Conservation (phyloP, 2,329 filamentous ascomycete species). For the Aureobasidium leucospermi region DNA sequence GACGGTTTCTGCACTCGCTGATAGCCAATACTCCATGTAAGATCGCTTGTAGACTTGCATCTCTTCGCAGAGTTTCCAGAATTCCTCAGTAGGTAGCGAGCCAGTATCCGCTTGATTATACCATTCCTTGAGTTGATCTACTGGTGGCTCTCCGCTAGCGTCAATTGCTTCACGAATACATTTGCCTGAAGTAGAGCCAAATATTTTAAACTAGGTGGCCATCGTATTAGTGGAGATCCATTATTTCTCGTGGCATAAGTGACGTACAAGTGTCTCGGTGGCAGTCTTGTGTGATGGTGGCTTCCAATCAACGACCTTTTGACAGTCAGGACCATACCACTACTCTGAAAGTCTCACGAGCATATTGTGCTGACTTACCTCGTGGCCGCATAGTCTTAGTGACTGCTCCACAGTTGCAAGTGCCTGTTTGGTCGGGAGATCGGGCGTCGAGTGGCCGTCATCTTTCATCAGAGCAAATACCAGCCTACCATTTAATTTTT, state of each 20-base stretch:
- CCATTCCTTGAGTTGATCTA: conserved; percentile 16
- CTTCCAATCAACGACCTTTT: conserved; percentile 17
- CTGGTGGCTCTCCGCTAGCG: conserved; percentile 19
- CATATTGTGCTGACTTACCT: conserved; percentile 11
- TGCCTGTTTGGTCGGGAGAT: conserved; percentile 15
- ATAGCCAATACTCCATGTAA: conserved; percentile 19
- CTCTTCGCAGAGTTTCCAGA: conserved; percentile 19
- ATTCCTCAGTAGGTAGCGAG: conserved; percentile 13
- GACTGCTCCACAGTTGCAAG: conserved; percentile 14
- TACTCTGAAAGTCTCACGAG: neutral
- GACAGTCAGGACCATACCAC: neutral
- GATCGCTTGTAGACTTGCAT: conserved; percentile 16
- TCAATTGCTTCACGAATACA: conserved; percentile 17
- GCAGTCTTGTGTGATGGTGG: conserved; percentile 19
- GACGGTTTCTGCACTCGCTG: conserved; percentile 7
- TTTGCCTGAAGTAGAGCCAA: conserved; percentile 17
- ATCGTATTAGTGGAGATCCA: neutral
- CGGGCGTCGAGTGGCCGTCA: conserved; percentile 16
- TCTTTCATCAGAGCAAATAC: conserved; percentile 18
- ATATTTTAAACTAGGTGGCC: conserved; percentile 14
- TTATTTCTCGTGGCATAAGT: neutral
- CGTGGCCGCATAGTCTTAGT: conserved; percentile 15
- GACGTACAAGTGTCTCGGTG: conserved; percentile 16
- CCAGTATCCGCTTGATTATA: conserved; percentile 15
- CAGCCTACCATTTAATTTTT: conserved; percentile 15